Percentiles rank a stretch among this genome's conserved stretches.
Conservation (phyloP, 1,139 yeast genomes). For the Diutina scorzettiae region DNA sequence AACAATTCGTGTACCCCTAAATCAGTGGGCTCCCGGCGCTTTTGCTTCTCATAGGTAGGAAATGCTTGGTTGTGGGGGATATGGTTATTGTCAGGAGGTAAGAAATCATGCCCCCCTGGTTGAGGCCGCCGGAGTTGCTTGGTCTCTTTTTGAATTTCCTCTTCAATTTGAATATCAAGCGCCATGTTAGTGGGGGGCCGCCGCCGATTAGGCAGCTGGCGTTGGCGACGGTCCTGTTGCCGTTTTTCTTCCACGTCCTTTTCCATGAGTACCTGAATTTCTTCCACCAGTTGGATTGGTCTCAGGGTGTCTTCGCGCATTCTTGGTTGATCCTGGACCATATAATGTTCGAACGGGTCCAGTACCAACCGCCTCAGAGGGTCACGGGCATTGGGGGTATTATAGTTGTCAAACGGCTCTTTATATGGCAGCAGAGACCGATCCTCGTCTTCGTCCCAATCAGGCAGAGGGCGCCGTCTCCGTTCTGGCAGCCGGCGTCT, state of each 20-base stretch:
- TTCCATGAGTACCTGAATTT: conserved; percentile 3
- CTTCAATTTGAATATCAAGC: neutral
- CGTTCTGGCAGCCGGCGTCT: neutral
- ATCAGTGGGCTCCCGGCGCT: neutral
- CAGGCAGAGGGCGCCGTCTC: neutral
- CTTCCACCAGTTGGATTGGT: conserved; percentile 2
- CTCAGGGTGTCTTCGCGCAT: conserved; percentile 1
- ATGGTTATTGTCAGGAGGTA: neutral
- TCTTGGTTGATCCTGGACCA: neutral
- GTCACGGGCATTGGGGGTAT: neutral
- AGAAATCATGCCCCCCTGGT: neutral
- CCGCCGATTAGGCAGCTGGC: conserved; percentile 2
- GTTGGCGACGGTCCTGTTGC: neutral
- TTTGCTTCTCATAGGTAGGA: neutral
- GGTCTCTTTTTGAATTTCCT: neutral
- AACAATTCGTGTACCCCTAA: neutral
- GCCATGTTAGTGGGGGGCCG: neutral
- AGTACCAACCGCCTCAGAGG: neutral
- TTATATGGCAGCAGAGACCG: neutral
- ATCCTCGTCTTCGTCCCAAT: neutral
- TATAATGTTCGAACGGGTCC: neutral
- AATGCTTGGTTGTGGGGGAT: neutral
- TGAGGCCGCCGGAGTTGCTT: neutral
- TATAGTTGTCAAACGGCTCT: neutral
- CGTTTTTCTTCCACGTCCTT: neutral